A percentile compares a stretch with the other conserved stretches of the same genome.
Conservation (phyloP, 495 filamentous ascomycete species). For the Penicillium maclennaniae region DNA sequence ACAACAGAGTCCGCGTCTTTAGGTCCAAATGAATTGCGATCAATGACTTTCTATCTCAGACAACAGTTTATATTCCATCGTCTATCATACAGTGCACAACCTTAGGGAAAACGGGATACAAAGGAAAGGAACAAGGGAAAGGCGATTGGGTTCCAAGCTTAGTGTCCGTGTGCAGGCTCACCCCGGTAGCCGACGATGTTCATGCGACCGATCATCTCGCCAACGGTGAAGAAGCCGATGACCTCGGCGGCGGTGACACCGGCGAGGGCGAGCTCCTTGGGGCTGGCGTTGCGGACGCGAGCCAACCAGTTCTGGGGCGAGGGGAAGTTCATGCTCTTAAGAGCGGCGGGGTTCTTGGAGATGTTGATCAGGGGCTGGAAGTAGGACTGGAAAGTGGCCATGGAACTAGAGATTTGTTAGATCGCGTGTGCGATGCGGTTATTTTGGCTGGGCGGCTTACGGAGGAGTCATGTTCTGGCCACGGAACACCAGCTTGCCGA, state of each 20-base stretch:
- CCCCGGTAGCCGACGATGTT: slow-evolving; percentile 93
- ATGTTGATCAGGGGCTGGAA: slow-evolving; percentile 68
- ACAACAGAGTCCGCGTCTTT: neutral
- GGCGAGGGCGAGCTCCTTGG: slow-evolving; percentile 60
- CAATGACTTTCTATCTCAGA: slow-evolving; percentile 38
- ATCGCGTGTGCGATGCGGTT: neutral
- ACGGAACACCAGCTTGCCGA: slow-evolving; percentile 79
- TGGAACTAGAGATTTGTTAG: slow-evolving; percentile 49
- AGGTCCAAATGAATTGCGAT: slow-evolving; percentile 15
- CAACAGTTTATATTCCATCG: slow-evolving; percentile 52
- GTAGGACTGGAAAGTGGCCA: slow-evolving; percentile 82
- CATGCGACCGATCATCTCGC: slow-evolving; percentile 91
- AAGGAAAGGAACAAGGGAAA: slow-evolving; percentile 29
- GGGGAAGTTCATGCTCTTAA: slow-evolving; percentile 39
- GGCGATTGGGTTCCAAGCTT: slow-evolving; percentile 34
- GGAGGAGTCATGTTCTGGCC: slow-evolving; percentile 90
- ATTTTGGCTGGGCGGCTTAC: slow-evolving; percentile 53
- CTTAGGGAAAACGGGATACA: slow-evolving; percentile 36
- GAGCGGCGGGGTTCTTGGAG: slow-evolving; percentile 60
- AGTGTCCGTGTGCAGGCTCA: slow-evolving; percentile 59
- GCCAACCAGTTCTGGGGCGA: slow-evolving; percentile 53
- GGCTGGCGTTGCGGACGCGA: slow-evolving; percentile 64
- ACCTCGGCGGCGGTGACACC: slow-evolving; percentile 82
- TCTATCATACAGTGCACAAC: slow-evolving; percentile 53
- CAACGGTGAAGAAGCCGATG: slow-evolving; percentile 94